Conservation (phyloP, 176 grass and related monocot species). For the Eremochloa ophiuroides region DNA sequence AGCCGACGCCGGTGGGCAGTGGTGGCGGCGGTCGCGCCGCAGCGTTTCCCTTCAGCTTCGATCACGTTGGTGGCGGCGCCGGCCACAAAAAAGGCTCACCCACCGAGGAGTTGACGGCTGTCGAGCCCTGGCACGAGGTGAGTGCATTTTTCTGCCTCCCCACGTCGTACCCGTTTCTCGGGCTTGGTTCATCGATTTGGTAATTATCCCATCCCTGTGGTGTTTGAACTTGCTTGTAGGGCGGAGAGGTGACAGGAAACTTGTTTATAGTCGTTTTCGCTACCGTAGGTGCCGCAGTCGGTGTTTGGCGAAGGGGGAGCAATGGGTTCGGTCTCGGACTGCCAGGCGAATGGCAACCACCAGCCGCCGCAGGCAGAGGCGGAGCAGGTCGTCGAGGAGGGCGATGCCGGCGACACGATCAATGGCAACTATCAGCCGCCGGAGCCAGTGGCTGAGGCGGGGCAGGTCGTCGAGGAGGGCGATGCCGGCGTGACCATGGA, state of each 20-base stretch:
- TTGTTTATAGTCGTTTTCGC: background rate
- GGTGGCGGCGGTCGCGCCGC: background rate
- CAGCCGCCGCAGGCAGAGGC: background rate
- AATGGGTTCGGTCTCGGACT: slow-evolving; percentile 24
- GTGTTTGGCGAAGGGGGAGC: background rate
- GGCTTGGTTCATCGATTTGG: background rate
- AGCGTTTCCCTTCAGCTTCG: background rate
- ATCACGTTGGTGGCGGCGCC: background rate
- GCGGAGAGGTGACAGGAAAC: too few relatives aligned
- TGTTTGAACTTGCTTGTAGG: background rate
- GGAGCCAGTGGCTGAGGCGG: background rate
- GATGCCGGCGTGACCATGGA: slow-evolving; percentile 56
- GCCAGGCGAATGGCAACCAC: slow-evolving; percentile 9
- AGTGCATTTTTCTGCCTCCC: background rate
- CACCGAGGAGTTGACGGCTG: background rate
- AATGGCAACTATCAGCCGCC: background rate
- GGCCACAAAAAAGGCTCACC: background rate
- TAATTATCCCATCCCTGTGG: background rate
- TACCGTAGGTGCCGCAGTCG: background rate
- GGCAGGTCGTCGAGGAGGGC: slow-evolving; percentile 21
- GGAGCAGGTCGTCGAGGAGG: slow-evolving; percentile 22
- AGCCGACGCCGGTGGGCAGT: background rate
- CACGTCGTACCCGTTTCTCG: background rate
- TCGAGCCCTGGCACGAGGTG: background rate
- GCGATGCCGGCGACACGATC: slow-evolving; percentile 41